phyloP scores from a whole-genome alignment of 306 rosid genomes.

The Quercus wislizeni region DNA sequence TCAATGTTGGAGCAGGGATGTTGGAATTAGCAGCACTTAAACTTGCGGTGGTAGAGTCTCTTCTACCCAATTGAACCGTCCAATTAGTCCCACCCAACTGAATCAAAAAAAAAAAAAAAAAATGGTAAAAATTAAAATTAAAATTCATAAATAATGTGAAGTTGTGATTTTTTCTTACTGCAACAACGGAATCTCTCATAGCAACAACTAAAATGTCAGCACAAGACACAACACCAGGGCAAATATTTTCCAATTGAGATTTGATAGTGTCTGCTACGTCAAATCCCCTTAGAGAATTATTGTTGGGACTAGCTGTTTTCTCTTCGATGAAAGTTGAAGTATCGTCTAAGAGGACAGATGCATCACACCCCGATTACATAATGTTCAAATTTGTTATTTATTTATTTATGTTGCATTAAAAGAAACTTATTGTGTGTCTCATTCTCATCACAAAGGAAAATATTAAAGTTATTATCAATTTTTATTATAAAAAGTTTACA shows the following conservation, averaged over 20 bases:
- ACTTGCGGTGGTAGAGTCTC: slow-evolving; percentile 75
- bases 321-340: slow-evolving; percentile 63
- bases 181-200: slow-evolving; percentile 38
- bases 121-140: not conserved
- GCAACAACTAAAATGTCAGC: slow-evolving; percentile 65
- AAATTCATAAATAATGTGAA: too few species aligned
- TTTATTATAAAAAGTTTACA: too few species aligned
- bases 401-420: too few species aligned
- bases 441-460: too few species aligned
- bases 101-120: not conserved
- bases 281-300: slow-evolving; percentile 45
- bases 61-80: slow-evolving; percentile 56
- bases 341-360: slow-evolving; percentile 56
- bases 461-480: too few species aligned
- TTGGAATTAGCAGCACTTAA: slow-evolving; percentile 42
- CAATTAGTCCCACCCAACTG: slow-evolving; percentile 65
- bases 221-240: slow-evolving; percentile 60
- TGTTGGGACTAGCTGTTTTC: slow-evolving; percentile 48
- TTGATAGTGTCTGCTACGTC: slow-evolving; percentile 58
- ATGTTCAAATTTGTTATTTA: not conserved
- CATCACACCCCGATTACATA: slow-evolving; percentile 58
- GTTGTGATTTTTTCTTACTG: not conserved
- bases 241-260: slow-evolving; percentile 40
- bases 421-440: too few species aligned
- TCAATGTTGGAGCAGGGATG: slow-evolving; percentile 39